These are phyloP conservation scores for Gossypium arboreum DNA, from an alignment of 345 rosid species.

Conservation along the genomic window DNA sequence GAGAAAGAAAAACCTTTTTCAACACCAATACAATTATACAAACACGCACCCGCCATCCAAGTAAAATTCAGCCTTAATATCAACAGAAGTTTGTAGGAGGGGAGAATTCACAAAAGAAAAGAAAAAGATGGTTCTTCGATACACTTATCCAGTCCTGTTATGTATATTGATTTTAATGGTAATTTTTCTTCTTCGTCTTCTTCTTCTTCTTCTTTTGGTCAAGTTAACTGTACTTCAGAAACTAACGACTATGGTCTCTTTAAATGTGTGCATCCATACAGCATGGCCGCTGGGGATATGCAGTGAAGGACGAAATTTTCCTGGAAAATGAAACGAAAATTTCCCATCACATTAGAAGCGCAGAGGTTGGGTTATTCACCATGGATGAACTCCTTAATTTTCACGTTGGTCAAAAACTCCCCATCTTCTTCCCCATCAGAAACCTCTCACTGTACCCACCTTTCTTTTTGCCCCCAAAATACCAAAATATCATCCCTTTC, in stretches of 20 bases:
- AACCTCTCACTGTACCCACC: conserved; percentile 30
- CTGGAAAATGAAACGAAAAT: too few relatives aligned
- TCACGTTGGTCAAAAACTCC: conserved; percentile 20
- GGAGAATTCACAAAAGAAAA: neutral
- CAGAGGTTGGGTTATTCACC: conserved; percentile 26
- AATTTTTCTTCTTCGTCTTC: too few relatives aligned
- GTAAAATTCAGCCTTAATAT: too few relatives aligned
- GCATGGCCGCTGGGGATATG: neutral
- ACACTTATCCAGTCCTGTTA: neutral
- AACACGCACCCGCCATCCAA: too few relatives aligned
- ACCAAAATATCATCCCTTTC: conserved; percentile 24
- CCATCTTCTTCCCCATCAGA: conserved; percentile 27
- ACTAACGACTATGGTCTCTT: neutral
- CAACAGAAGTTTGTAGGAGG: neutral
- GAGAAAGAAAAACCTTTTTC: too few relatives aligned
- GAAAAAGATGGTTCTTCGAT: conserved; percentile 1
- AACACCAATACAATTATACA: too few relatives aligned
- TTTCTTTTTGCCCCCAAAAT: conserved; percentile 12
- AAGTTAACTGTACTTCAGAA: neutral
- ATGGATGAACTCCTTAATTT: conserved; percentile 25
- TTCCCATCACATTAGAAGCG: neutral
- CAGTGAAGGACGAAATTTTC: neutral
- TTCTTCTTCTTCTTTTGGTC: neutral
- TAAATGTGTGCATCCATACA: neutral
- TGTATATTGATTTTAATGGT: neutral